phyloP scores from a whole-genome alignment of 2,329 filamentous ascomycete genomes.

The Paramyrothecium sp. region DNA sequence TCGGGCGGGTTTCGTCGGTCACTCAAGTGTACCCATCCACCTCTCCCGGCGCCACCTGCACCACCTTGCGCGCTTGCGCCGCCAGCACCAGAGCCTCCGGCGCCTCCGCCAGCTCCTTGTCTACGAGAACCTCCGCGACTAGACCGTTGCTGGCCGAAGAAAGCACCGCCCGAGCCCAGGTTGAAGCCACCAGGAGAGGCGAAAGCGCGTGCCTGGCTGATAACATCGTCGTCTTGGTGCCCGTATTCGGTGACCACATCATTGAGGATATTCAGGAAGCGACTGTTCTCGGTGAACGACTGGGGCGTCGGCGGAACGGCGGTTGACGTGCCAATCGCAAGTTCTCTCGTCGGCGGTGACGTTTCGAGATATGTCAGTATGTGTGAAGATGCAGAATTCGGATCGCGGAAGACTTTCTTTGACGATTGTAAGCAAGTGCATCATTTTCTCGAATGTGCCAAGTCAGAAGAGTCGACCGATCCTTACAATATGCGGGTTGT shows the following conservation, averaged over 20 bases:
- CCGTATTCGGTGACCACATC: conserved; percentile 56
- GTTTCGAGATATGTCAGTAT: conserved; percentile 60
- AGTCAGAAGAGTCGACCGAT: neutral
- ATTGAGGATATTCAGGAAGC: conserved; percentile 59
- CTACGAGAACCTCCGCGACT: conserved; percentile 27
- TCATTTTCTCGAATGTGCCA: neutral
- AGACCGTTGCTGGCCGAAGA: conserved; percentile 42
- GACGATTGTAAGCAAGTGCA: conserved; percentile 11
- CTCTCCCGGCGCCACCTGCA: conserved; percentile 56
- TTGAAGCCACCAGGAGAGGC: conserved; percentile 56
- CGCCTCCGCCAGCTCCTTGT: conserved; percentile 37
- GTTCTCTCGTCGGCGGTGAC: conserved; percentile 48
- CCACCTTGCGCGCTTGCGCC: conserved; percentile 62
- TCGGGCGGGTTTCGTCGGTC: conserved; percentile 64
- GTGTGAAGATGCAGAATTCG: conserved; percentile 42
- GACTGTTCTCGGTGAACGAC: conserved; percentile 57
- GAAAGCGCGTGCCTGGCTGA: conserved; percentile 57
- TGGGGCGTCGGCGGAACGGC: conserved; percentile 59
- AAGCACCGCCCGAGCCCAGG: conserved; percentile 50
- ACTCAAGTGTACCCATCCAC: conserved; percentile 65
- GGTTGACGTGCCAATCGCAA: conserved; percentile 61
- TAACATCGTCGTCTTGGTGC: conserved; percentile 52
- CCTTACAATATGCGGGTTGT: conserved; percentile 55
- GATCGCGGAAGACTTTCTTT: conserved; percentile 58
- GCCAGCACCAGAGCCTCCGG: conserved; percentile 46